Evolutionary conservation across 306 rosid genomes (phyloP), one percentile per base, ranked within the genome.

Genomic region (Coriaria nepalensis): DNA sequence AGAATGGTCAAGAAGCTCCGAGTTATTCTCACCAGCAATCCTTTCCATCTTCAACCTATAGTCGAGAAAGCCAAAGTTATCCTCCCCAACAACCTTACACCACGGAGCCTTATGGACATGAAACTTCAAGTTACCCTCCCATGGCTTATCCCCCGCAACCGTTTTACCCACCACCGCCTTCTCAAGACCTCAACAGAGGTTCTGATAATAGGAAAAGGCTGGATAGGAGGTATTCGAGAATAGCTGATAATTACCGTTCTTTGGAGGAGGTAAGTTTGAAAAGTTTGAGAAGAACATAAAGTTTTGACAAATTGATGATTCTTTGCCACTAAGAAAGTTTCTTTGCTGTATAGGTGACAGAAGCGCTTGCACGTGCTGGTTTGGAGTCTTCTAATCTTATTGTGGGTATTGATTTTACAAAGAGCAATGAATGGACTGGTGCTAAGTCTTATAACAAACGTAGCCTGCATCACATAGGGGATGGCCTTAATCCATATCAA

Each of bases 361-460:
- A 74, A 49, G 96, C 96, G 61, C 94, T 86, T 69, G 86, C 94
- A 4, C 72, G 71, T 55, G 94, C 94, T 49, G 94, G 96, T 64
- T 90, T 86, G 4, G 96, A 86, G 75, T 86, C 96, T 57, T 86
- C 96, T 37, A 82, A 86, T 75, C 83, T 86, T 48, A 86, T 86
- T 53, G 76, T 86, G 36, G 94, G 96, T 33, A 75, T 86, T 66
- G 96, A 86, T 77, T 82, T 72, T 67, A 86, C 96, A 5, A 86
- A 82, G 78, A 82, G 96, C 81, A 86, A 86, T 61, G 96, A 86
- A 63, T 86, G 94, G 96, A 82, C 96, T 76, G 96, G 96, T 86
- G 66, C 62, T 43, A 63, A 9, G 38, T 82, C 94, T 35, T 86
- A 55, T 57, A 73, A 77, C 54, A 61, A 75, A 52, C 54, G 57